Conservation (phyloP, 2,329 filamentous ascomycete species). For the Epichloe hybrida region DNA sequence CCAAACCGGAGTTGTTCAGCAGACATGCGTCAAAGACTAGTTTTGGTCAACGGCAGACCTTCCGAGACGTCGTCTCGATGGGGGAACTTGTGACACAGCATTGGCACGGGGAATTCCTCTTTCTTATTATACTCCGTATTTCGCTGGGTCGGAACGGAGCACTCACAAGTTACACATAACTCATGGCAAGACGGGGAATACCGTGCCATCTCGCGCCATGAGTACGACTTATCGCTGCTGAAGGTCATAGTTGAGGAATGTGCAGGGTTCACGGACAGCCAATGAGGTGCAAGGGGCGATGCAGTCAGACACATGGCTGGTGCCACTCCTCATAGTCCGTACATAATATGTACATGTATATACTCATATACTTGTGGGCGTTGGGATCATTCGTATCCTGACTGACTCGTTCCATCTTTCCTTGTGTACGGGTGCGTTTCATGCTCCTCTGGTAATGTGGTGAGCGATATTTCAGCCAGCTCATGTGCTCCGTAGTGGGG, state of each 20-base stretch:
- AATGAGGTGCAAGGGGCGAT: neutral
- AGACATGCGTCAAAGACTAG: neutral
- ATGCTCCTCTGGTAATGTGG: neutral
- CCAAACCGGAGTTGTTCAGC: neutral
- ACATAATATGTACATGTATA: no score
- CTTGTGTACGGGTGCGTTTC: no score
- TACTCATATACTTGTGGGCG: no score
- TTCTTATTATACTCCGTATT: neutral
- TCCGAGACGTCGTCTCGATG: no score
- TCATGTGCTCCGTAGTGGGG: conserved; percentile 1
- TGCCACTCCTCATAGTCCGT: neutral
- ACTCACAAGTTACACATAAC: no score
- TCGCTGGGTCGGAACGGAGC: no score
- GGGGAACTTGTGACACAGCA: neutral
- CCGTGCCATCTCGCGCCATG: neutral
- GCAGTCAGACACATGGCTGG: conserved; percentile 3
- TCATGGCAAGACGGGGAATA: neutral
- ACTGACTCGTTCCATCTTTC: no score
- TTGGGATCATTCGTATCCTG: no score
- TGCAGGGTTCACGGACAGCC: neutral
- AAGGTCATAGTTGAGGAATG: neutral
- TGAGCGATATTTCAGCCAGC: conserved; percentile 5
- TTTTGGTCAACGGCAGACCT: neutral
- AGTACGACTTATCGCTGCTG: neutral
- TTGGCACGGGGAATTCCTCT: neutral